Evolutionary conservation across 192 early-diverging fungal genomes (phyloP), one percentile per base, ranked within the genome.

Genomic region (Podila horticola): DNA sequence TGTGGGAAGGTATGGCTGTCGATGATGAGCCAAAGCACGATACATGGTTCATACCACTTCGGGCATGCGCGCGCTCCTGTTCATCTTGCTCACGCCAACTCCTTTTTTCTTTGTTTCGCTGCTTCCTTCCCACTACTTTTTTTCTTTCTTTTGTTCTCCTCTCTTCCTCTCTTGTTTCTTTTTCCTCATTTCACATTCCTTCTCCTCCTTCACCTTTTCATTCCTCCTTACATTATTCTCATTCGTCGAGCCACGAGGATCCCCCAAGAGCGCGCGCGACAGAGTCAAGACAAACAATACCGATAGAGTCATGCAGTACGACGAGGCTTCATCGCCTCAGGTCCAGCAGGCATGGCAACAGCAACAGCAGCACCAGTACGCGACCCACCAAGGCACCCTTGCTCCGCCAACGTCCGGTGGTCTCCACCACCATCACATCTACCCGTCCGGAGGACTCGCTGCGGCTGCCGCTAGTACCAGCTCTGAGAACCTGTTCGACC

Each of bases 401-500:
- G 34, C 34, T 11, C 34, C 34, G 34, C 34, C 34, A 45, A 45
- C 41, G 41, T 17, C 41, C 15, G 41, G 41, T 17, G 41, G 41
- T 45, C 41, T 45, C 11, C 41, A 45, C 26, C 55, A n/a, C 17
- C 26, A 58, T 58, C 22, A n/a, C 22, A 28, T 45, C 41, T 45
- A 45, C 41, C 41, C 41, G 1, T 45, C 41, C 13, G 41, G 61
- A 33, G 29, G 61, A 28, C 61, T 62, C 29, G 9, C 26, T 5
- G 62, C 36, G 5, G 33, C 36, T 4, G 33, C 36, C 19, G 33
- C 36, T 15, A 28, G 26, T n/a, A 4, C 26, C 9, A 45, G 36
- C 38, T 26, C 49, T 49, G 88, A 90, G 69, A 84, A 88, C 64
- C 86, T 87, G 62, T 76, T 76, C 63, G 84, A 89, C 60, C 90